phyloP scores from a whole-genome alignment of 805 yeast genomes.

The Hanseniaspora vineae region DNA sequence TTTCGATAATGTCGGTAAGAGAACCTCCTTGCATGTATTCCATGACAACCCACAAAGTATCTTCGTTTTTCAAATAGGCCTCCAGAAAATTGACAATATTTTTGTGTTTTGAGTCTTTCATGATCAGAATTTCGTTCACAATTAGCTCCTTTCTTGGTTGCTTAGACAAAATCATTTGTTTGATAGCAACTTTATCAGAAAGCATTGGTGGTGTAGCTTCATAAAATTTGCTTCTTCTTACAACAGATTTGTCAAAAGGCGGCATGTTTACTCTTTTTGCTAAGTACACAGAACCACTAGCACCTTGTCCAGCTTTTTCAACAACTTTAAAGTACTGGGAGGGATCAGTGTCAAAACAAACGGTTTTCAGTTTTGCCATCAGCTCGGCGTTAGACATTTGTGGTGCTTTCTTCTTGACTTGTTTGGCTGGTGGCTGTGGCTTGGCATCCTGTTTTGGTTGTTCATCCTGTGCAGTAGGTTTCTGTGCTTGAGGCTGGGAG shows the following conservation, averaged over 20 bases:
- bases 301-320: slow-evolving; percentile 94
- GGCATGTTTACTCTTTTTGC: slow-evolving; percentile 48
- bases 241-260: slow-evolving; percentile 9
- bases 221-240: slow-evolving; percentile 7
- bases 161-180: slow-evolving; percentile 82
- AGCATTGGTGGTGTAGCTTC: slow-evolving; percentile 18
- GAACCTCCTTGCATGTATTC: slow-evolving; percentile 99
- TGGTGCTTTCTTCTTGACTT: slow-evolving; percentile 37
- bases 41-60: slow-evolving; percentile 97
- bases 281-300: slow-evolving; percentile 87
- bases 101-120: slow-evolving; percentile 90
- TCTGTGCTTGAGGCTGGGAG: slow-evolving; percentile 6
- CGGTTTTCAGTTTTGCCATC: slow-evolving; percentile 66
- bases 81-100: slow-evolving; percentile 92
- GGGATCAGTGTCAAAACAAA: slow-evolving; percentile 81
- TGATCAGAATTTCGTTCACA: slow-evolving; percentile 88
- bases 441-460: slow-evolving; percentile 7
- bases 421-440: slow-evolving; percentile 13
- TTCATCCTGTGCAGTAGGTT: not conserved
- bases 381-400: slow-evolving; percentile 80
- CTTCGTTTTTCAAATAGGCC: slow-evolving; percentile 65
- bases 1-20: slow-evolving; percentile 87
- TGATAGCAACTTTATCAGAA: slow-evolving; percentile 76
- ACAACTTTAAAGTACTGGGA: slow-evolving; percentile 61
- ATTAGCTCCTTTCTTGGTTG: slow-evolving; percentile 94